These are phyloP conservation scores for Epicoccum nigrum DNA, from an alignment of 2,329 filamentous ascomycete species.

Conservation along the genomic window DNA sequence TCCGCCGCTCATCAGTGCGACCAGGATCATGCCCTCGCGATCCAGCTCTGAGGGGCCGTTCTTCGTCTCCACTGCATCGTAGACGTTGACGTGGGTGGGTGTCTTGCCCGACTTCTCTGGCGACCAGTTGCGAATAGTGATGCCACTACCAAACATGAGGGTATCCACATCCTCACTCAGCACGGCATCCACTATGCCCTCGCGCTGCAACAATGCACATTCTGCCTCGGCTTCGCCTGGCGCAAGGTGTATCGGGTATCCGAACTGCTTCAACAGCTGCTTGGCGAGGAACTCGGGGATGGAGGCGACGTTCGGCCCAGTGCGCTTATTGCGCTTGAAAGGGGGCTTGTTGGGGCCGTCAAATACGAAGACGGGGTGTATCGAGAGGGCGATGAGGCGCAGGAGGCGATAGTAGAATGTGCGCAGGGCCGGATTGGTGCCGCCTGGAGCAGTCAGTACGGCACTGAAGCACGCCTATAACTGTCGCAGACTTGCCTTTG, in stretches of 20 bases:
- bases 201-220: conserved; percentile 82
- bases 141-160: conserved; percentile 90
- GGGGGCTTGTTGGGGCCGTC: conserved; percentile 84
- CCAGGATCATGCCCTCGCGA: conserved; percentile 87
- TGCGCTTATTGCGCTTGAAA: conserved; percentile 85
- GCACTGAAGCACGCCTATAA: background rate
- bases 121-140: conserved; percentile 82
- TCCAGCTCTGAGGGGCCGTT: conserved; percentile 68
- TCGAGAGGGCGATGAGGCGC: conserved; percentile 74
- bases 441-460: conserved; percentile 59
- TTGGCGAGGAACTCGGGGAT: conserved; percentile 79
- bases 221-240: conserved; percentile 97
- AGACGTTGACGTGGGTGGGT: conserved; percentile 86
- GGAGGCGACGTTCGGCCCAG: conserved; percentile 66
- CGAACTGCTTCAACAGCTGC: conserved; percentile 81
- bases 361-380: conserved; percentile 89
- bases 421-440: conserved; percentile 85
- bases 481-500: conserved; percentile 59
- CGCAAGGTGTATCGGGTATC: conserved; percentile 81
- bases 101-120: conserved; percentile 71
- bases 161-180: conserved; percentile 97
- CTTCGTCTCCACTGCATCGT: conserved; percentile 67
- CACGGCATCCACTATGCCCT: conserved; percentile 77
- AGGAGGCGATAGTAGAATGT: conserved; percentile 92
- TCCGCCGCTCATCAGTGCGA: conserved; percentile 93